Conservation (phyloP, 2,329 filamentous ascomycete genomes). For the Cryphonectria radicalis region DNA sequence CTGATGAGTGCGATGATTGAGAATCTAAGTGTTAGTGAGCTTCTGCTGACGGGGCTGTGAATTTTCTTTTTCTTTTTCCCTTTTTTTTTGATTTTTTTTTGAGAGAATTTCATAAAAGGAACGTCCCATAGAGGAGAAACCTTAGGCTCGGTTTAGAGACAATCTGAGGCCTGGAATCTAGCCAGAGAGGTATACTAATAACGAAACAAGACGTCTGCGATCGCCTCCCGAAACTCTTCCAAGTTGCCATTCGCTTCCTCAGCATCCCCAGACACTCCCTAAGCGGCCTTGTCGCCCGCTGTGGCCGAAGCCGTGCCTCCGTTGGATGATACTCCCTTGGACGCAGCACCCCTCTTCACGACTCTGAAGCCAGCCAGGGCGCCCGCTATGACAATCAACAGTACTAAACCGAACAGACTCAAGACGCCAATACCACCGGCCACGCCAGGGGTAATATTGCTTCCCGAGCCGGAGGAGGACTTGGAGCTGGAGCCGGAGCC, state of each 20-base stretch:
- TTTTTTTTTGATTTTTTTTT: no score
- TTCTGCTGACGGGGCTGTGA: neutral
- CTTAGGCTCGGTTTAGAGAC: neutral
- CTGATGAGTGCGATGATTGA: neutral
- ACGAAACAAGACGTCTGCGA: neutral
- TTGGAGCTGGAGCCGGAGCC: conserved; percentile 17
- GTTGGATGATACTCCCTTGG: neutral
- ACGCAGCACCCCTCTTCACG: conserved; percentile 10
- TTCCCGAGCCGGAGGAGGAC: conserved; percentile 13
- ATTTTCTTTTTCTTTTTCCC: no score
- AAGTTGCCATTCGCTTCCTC: neutral
- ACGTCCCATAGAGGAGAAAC: neutral
- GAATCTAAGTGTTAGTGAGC: neutral
- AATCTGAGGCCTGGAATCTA: neutral
- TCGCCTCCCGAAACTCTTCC: conserved; percentile 5
- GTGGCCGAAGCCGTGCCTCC: neutral
- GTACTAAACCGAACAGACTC: conserved; percentile 22
- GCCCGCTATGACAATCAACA: conserved; percentile 18
- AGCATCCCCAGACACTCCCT: conserved; percentile 7
- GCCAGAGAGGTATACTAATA: neutral
- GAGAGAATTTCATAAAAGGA: neutral
- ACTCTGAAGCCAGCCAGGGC: conserved; percentile 25
- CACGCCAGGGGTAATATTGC: conserved; percentile 18
- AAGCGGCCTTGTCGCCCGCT: conserved; percentile 20
- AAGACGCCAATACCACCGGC: conserved; percentile 23